Conservation (phyloP, 2,329 filamentous ascomycete genomes). For the Xylariaceae sp. region DNA sequence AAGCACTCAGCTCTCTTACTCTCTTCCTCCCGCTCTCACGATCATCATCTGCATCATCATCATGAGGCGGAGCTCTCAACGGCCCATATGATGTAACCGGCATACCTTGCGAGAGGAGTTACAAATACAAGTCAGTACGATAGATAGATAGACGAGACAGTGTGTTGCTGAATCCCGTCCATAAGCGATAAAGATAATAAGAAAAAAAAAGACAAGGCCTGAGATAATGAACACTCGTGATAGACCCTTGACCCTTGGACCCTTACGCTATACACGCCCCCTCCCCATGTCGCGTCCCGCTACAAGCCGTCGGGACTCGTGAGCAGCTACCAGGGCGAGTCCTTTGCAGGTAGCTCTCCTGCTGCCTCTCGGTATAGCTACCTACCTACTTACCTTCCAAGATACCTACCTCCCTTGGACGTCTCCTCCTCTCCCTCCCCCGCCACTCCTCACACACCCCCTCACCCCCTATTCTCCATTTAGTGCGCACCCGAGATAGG, state of each 20-base stretch:
- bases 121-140: too few species aligned
- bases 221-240: not conserved
- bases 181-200: not conserved
- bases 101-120: slow-evolving; percentile 12
- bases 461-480: not conserved
- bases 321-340: slow-evolving; percentile 7
- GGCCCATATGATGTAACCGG: slow-evolving; percentile 5
- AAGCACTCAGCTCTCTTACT: not conserved
- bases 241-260: too few species aligned
- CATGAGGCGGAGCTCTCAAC: not conserved
- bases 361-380: not conserved
- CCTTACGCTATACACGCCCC: too few species aligned
- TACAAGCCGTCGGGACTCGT: slow-evolving; percentile 9
- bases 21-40: not conserved
- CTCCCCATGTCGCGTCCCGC: not conserved
- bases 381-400: too few species aligned
- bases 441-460: not conserved
- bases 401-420: too few species aligned
- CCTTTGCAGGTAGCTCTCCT: not conserved
- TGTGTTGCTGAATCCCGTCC: not conserved
- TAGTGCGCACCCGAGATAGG: not conserved
- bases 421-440: too few species aligned
- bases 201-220: not conserved
- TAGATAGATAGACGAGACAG: too few species aligned
- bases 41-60: not conserved